These are phyloP conservation scores for Angophora floribunda DNA, from an alignment of 345 rosid species.

Conservation along the genomic window DNA sequence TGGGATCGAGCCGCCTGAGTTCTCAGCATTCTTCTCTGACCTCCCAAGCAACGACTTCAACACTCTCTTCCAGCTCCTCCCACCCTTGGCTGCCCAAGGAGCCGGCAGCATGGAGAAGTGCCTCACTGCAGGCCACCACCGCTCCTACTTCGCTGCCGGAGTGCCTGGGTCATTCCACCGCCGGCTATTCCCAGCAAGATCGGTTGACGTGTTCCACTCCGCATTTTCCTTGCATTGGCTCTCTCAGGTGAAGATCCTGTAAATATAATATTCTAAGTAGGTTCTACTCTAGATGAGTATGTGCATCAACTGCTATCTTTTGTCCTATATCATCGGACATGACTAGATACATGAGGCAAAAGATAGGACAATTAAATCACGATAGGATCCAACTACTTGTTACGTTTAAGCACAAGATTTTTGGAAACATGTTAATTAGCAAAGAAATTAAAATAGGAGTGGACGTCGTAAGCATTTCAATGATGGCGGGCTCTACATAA, in stretches of 20 bases:
- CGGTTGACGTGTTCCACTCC: conserved; percentile 77
- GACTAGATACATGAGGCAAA: background rate
- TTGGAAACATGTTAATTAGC: background rate
- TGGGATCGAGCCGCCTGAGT: conserved; percentile 62
- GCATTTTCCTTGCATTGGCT: conserved; percentile 97
- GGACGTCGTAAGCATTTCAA: background rate
- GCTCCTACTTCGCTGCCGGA: conserved; percentile 73
- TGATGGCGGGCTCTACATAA: background rate
- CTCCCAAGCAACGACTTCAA: conserved; percentile 95
- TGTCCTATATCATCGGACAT: background rate
- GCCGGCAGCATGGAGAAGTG: conserved; percentile 81
- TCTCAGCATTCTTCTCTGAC: conserved; percentile 84
- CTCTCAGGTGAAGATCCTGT: conserved; percentile 50
- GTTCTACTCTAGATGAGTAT: background rate
- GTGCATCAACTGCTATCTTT: background rate
- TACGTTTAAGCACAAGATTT: background rate
- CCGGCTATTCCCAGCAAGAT: conserved; percentile 73
- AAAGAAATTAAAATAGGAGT: background rate
- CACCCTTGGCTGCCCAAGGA: conserved; percentile 19
- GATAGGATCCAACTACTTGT: background rate
- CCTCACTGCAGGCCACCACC: conserved; percentile 58
- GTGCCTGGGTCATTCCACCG: conserved; percentile 90
- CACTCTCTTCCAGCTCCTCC: conserved; percentile 86
- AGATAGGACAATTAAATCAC: background rate
- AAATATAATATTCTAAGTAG: background rate